A percentile compares a stretch with the other conserved stretches of the same genome.
Conservation (phyloP, 108 stramenopile species). For the Nitzschia palea region DNA sequence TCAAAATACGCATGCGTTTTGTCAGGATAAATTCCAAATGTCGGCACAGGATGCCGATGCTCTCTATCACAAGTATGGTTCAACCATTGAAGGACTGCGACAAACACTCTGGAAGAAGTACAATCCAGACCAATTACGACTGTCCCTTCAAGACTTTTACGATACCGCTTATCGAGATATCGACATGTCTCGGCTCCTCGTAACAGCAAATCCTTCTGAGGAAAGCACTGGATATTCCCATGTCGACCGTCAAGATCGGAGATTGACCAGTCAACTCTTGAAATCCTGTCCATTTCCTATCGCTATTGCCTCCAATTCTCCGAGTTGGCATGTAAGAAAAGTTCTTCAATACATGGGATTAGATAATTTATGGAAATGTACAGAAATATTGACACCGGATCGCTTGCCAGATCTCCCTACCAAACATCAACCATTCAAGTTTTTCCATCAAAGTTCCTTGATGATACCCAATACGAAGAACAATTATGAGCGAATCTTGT, state of each 20-base stretch:
- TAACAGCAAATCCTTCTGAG: not conserved
- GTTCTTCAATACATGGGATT: constrained; percentile 62
- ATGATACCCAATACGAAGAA: not conserved
- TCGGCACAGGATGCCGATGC: constrained; percentile 58
- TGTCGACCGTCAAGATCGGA: constrained; percentile 23
- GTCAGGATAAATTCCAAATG: constrained; percentile 52
- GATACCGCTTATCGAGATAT: constrained; percentile 59
- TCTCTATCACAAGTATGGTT: constrained; percentile 66
- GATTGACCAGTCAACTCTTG: constrained; percentile 14
- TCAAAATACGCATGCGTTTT: constrained; percentile 62
- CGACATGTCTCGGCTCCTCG: constrained; percentile 51
- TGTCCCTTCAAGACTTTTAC: constrained; percentile 52
- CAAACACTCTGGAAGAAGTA: constrained; percentile 35
- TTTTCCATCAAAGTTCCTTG: constrained; percentile 37
- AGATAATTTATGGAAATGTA: constrained; percentile 18
- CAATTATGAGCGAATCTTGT: not conserved
- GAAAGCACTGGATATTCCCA: constrained; percentile 67
- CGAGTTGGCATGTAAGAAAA: constrained; percentile 56
- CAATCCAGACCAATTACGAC: constrained; percentile 10
- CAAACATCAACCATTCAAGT: constrained; percentile 58
- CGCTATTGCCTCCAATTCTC: constrained; percentile 80
- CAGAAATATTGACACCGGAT: constrained; percentile 70
- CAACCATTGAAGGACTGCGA: constrained; percentile 82
- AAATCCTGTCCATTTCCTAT: constrained; percentile 38
- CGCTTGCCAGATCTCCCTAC: constrained; percentile 51